Evolutionary conservation across 805 yeast species (phyloP), one percentile per base, ranked within the genome.

Genomic region (Ogataea neopini): DNA sequence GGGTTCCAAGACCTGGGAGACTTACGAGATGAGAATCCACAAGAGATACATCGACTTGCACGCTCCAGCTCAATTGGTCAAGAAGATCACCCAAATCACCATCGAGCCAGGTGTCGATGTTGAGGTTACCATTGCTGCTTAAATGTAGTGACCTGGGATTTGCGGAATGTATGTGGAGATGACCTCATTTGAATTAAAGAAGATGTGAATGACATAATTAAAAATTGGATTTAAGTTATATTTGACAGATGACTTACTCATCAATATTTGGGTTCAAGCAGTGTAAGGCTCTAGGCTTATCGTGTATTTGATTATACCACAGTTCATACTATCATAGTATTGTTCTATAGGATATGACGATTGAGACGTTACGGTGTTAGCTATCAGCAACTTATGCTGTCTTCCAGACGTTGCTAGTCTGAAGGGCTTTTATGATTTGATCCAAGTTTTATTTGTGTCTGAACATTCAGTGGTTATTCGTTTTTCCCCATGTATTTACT

Each of bases 1-100:
- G 83, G 99, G 99, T 94, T 94, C 99, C 68, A 94, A 94, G 92
- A 94, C 99, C 70, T 94, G 97, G 97, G 99, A 94, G 75, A 81
- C 95, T 69, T 94, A 84, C 78, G 99, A 94, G 84, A 87, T 94
- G 96, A 92, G 97, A 87, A 90, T 94, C 84, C 99, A 94, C 96
- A 94, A 94, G 95, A 91, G 99, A 81, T 86, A 89, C 77, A 89
- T 94, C 71, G 97, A 91, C 81, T 84, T 94, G 76, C 92, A 88
- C 79, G 96, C 98, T 62, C 96, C 97, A 76, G 88, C 96, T 71
- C 78, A 81, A 60, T 75, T 83, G 63, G 96, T 92, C 76, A 90
- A 87, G 87, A 87, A 85, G 79, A 89, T 92, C 80, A 91, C 98
- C 68, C 91, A 91, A 74, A 86, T 90, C 86, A 88, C 96, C 80